Evolutionary conservation across 768 basidiomycete species (phyloP).

Genomic region (Psilocybe cubensis): DNA sequence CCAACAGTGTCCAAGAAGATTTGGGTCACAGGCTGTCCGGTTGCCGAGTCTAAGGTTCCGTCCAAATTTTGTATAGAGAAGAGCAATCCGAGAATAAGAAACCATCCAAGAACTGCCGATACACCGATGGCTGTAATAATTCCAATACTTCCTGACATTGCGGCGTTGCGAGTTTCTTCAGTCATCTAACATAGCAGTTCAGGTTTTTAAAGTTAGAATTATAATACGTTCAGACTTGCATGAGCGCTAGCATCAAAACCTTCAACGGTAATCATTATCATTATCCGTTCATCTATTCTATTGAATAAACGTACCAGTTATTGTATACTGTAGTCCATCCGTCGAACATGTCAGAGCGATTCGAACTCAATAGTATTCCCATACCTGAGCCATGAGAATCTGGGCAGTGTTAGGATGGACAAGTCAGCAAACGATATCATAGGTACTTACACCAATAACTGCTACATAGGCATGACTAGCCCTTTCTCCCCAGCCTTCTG

Average conservation of each 20-base stretch:
- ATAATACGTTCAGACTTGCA: conserved; percentile 35
- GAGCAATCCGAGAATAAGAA: conserved; percentile 69
- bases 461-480: conserved; percentile 74
- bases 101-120: conserved; percentile 75
- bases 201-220: background rate
- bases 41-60: conserved; percentile 50
- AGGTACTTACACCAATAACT: conserved; percentile 55
- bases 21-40: conserved; percentile 76
- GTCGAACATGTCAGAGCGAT: background rate
- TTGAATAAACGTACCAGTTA: conserved; percentile 52
- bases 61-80: conserved; percentile 80
- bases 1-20: conserved; percentile 82
- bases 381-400: conserved; percentile 71
- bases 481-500: conserved; percentile 63
- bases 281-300: background rate
- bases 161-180: conserved; percentile 75
- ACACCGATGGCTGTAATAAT: conserved; percentile 75
- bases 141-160: conserved; percentile 67
- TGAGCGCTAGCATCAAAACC: conserved; percentile 79
- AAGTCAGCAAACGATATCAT: background rate
- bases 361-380: background rate
- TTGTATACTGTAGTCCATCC: conserved; percentile 47
- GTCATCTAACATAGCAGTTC: conserved; percentile 62
- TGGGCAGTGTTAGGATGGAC: background rate
- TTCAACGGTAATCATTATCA: conserved; percentile 19